Conservation (phyloP, 2,329 filamentous ascomycete species). For the Colletotrichum zoysiae region DNA sequence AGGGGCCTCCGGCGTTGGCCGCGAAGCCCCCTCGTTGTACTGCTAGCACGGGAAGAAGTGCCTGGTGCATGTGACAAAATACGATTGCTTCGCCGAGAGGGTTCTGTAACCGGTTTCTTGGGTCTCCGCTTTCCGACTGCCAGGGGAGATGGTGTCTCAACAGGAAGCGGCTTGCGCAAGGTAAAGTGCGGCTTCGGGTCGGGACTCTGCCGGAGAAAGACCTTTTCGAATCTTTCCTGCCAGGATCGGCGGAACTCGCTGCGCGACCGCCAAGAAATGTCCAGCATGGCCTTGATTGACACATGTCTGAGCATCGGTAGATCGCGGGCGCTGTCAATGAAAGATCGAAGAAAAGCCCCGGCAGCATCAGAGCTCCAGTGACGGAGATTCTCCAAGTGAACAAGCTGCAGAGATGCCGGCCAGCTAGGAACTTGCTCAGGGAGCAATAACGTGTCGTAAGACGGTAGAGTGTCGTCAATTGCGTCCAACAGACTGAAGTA, state of each 20-base stretch:
- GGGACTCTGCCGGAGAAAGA: constrained; percentile 69
- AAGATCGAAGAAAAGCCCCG: constrained; percentile 81
- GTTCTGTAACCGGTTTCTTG: constrained; percentile 29
- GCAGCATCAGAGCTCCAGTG: constrained; percentile 78
- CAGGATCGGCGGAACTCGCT: constrained; percentile 84
- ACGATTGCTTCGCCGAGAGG: constrained; percentile 55
- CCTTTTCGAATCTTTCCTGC: constrained; percentile 75
- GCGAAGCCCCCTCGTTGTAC: constrained; percentile 45
- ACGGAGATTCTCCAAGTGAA: constrained; percentile 83
- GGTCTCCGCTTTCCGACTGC: constrained; percentile 17
- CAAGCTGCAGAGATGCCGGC: constrained; percentile 77
- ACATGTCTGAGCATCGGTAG: constrained; percentile 78
- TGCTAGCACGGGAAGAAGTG: constrained; percentile 49
- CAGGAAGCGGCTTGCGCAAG: constrained; percentile 37
- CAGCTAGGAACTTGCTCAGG: constrained; percentile 78
- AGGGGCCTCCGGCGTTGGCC: constrained; percentile 36
- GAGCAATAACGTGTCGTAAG: constrained; percentile 77
- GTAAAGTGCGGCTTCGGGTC: constrained; percentile 53
- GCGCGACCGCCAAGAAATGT: constrained; percentile 85
- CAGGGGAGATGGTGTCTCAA: background rate
- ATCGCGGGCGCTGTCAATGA: constrained; percentile 77
- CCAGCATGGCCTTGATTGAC: constrained; percentile 81
- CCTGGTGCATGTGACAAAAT: constrained; percentile 47
- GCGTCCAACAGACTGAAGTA: constrained; percentile 79
- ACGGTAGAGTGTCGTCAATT: constrained; percentile 79